Conservation (phyloP, 768 basidiomycete species). For the Boletus rubroflammeus region DNA sequence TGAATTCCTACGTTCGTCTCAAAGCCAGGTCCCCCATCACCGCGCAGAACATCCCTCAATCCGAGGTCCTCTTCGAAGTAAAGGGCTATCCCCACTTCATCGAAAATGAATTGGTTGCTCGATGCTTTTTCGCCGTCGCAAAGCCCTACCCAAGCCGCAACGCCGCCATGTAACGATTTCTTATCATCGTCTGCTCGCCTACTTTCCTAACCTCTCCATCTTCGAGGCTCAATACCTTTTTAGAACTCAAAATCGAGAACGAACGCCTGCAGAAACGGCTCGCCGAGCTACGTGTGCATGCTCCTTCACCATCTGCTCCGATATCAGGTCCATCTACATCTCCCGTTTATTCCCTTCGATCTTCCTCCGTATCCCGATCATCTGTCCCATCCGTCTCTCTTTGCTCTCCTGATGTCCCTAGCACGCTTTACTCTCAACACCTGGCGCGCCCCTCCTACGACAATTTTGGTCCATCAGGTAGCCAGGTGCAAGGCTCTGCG, state of each 20-base stretch:
- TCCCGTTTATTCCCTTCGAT: slow-evolving; percentile 27
- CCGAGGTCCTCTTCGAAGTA: slow-evolving; percentile 67
- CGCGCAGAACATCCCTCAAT: slow-evolving; percentile 26
- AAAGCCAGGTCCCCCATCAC: slow-evolving; percentile 41
- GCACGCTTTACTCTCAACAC: slow-evolving; percentile 17
- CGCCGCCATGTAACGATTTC: slow-evolving; percentile 52
- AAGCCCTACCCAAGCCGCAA: slow-evolving; percentile 76
- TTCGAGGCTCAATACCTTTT: slow-evolving; percentile 60
- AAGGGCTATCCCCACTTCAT: slow-evolving; percentile 59
- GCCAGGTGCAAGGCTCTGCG: slow-evolving; percentile 8
- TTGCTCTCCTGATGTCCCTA: slow-evolving; percentile 9
- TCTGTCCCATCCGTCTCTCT: slow-evolving; percentile 19
- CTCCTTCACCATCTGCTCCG: slow-evolving; percentile 16
- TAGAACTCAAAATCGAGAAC: slow-evolving; percentile 89
- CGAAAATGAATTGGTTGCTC: slow-evolving; percentile 37
- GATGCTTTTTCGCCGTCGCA: slow-evolving; percentile 71
- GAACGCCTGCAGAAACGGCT: slow-evolving; percentile 69
- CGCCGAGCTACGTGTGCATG: slow-evolving; percentile 37
- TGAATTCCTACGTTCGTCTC: slow-evolving; percentile 60
- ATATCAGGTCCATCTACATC: slow-evolving; percentile 13
- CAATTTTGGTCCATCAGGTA: slow-evolving; percentile 6
- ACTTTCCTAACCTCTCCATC: slow-evolving; percentile 1
- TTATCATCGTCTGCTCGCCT: background rate
- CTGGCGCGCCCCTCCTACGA: slow-evolving; percentile 12
- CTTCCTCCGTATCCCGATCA: slow-evolving; percentile 26